Evolutionary conservation across 345 rosid genomes (phyloP).

Genomic region (Chamaenerion angustifolium): DNA sequence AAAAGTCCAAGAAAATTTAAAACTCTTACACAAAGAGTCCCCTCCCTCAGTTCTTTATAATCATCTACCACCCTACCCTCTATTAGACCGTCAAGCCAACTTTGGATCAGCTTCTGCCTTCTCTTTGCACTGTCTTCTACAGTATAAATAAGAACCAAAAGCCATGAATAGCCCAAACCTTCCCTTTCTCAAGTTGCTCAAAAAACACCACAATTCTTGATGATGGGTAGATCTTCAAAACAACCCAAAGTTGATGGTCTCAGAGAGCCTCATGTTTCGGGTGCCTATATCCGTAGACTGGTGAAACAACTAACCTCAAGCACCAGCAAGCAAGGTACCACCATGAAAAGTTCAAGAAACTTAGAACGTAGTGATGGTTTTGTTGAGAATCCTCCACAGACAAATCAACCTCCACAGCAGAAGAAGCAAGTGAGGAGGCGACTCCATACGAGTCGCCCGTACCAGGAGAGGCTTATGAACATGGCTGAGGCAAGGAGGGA

Average conservation of each 20-base stretch:
- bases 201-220: constrained; percentile 7
- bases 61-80: constrained; percentile 16
- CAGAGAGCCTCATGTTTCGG: constrained; percentile 41
- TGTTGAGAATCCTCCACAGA: constrained; percentile 3
- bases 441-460: constrained; percentile 83
- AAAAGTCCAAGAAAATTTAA: constrained; percentile 40
- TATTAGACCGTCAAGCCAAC: constrained; percentile 21
- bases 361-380: constrained; percentile 11
- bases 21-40: constrained; percentile 17
- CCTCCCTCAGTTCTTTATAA: constrained; percentile 30
- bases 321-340: constrained; percentile 32
- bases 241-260: constrained; percentile 12
- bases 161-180: constrained; percentile 19
- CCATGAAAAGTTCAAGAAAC: constrained; percentile 19
- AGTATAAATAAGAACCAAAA: constrained; percentile 16
- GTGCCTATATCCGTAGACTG: constrained; percentile 60
- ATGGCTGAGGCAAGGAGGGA: constrained; percentile 99
- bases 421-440: constrained; percentile 94
- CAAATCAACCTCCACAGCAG: constrained; percentile 36
- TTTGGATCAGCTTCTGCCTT: constrained; percentile 28
- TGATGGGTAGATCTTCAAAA: constrained; percentile 40
- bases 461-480: constrained; percentile 87
- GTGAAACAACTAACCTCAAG: constrained; percentile 56
- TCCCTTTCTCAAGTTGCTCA: constrained; percentile 8
- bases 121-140: constrained; percentile 28